phyloP scores from a whole-genome alignment of 2,329 filamentous ascomycete species.

The Aspergillus pseudoglaucus region DNA sequence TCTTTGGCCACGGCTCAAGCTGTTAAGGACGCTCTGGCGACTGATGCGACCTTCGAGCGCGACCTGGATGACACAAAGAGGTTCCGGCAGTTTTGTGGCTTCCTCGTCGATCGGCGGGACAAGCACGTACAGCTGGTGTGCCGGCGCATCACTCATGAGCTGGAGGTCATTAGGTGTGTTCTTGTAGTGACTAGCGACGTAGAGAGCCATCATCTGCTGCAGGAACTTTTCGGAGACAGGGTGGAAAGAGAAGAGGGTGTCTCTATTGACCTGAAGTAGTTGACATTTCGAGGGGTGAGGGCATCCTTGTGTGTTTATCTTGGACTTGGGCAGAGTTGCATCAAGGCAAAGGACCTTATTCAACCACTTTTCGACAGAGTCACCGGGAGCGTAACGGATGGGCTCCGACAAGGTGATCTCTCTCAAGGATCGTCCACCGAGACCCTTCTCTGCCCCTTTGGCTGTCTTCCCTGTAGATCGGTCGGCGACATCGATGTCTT shows the following conservation, averaged over 20 bases:
- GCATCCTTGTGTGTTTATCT: constrained; percentile 65
- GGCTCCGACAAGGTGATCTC: constrained; percentile 92
- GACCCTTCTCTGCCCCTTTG: constrained; percentile 55
- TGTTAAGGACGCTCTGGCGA: constrained; percentile 82
- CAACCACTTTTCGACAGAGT: constrained; percentile 91
- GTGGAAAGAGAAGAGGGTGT: constrained; percentile 97
- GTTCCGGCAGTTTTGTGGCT: constrained; percentile 75
- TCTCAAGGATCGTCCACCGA: constrained; percentile 70
- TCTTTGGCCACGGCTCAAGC: constrained; percentile 78
- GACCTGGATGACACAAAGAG: constrained; percentile 89
- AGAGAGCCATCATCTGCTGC: constrained; percentile 96
- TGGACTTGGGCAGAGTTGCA: constrained; percentile 75
- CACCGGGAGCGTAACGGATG: constrained; percentile 86
- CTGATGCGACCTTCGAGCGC: constrained; percentile 93
- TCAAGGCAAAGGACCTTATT: constrained; percentile 92
- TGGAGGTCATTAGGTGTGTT: constrained; percentile 98
- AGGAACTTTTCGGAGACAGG: constrained; percentile 94
- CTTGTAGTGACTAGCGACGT: constrained; percentile 96
- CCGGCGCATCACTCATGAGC: constrained; percentile 94
- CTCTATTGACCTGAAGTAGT: constrained; percentile 87
- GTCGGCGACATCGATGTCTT: constrained; percentile 64
- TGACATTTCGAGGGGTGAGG: constrained; percentile 90
- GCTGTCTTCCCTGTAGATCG: constrained; percentile 67
- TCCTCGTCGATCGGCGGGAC: constrained; percentile 77
- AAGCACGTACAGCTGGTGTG: constrained; percentile 91